Evolutionary conservation across 2,329 filamentous ascomycete genomes (phyloP), one percentile per base, ranked within the genome.

Genomic region (Alternaria rosae): DNA sequence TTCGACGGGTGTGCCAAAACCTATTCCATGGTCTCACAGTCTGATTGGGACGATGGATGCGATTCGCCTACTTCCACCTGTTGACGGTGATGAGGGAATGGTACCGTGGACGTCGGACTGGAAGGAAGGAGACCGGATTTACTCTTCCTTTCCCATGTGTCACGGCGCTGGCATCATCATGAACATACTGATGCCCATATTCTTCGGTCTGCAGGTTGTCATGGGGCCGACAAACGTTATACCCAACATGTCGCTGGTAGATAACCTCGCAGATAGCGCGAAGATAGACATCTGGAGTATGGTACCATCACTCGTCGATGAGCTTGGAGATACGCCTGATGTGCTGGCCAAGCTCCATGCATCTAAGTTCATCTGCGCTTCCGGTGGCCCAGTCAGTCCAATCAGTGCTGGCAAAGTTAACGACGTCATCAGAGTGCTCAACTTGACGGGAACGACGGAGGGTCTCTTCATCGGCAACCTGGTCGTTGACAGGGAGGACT

Each of bases 101-200:
- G 13, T 55, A 7, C 69, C 70, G 11, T 73, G 69, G 71, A 70
- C 69, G 5, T 38, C 23, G n/a, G 44, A 68, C 45, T 71, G 67
- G 69, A 70, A 65, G 8, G 64, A 67, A 59, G 69, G 69, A 12
- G 67, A 73, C 51, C 56, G 28, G 6, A 69, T 70, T 2, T 72
- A 72, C 35, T 71, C 69, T 0, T 78, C 77, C 6, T 81, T 80
- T 30, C 78, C 79, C 3, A 79, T 81, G 77, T 76, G 76, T 26
- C 73, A 76, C 48, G 57, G 57, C 7, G 80, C 81, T 0, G 81
- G 81, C 13, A 77, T 82, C 5, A 77, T 82, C 15, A 82, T 82
- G 79, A 62, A 82, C 57, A 78, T 82, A 20, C 35, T 82, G 0
- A 70, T 82, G 65, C 79, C 80, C 1, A 70, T 76, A 0, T 68